Base-by-base conservation (phyloP, 495 filamentous ascomycete species). In the Trypethelium eluteriae region DNA sequence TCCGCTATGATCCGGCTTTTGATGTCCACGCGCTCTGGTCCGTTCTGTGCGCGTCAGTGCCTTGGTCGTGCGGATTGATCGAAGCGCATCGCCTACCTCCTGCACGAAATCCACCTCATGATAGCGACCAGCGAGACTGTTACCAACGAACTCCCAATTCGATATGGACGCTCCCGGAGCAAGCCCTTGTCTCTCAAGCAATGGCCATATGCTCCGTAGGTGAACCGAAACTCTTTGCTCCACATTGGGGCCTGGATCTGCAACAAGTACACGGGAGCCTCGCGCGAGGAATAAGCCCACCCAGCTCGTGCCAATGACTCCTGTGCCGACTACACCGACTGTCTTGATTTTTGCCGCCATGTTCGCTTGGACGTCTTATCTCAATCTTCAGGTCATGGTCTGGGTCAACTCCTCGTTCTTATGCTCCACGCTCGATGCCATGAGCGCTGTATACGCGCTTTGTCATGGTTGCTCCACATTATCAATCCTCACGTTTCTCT, bases 51-150 rank as follows among this genome's bases (percentile, higher is more conserved):
- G 62, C 25, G 49, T 53, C 16, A 53, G 49, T 53, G 5, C 16
- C 16, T 53, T 53, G 49, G 16, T 53, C 49, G 49, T 53, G 49
- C 49, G 49, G 49, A 18, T 18, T 53, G 16, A 53, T 53, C 49
- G 49, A 53, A 10, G 16, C 32, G 53, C 11, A 34, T 35, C 49
- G 39, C n/a, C 46, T 63, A 72, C 68, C 68, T 72, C 70, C 39
- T 72, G 70, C 12, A 72, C 59, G 46, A 72, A 72, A 41, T 72
- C 70, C 38, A 67, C 61, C 65, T 72, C 65, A 10, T 63, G 46
- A 18, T 64, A 64, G 39, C 46, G 62, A 64, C 38, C 62, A 44
- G 39, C 39, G 46, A 64, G 62, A 46, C 34, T 64, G 25, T 35
- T 39, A 44, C 67, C 69, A n/a, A 70, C 69, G 46, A 70, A 69